Evolutionary conservation across 805 yeast species (phyloP).

Genomic region (Pichia cephalocereana): DNA sequence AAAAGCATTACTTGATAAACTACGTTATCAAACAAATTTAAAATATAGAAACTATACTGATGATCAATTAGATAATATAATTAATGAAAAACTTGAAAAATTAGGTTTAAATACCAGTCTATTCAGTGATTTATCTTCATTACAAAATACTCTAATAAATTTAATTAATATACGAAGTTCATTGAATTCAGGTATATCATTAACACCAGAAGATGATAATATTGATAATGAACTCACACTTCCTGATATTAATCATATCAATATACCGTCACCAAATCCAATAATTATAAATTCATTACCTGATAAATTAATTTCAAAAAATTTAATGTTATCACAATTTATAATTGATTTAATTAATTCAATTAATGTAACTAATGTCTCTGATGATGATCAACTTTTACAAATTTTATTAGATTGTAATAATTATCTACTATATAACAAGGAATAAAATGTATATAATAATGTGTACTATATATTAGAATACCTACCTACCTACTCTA

Average conservation of each 20-base stretch:
- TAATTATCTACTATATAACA: constrained; percentile 1
- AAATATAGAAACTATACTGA: neutral
- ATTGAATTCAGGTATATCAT: no score
- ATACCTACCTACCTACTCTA: neutral
- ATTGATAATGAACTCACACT: no score
- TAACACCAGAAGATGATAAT: no score
- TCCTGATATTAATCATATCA: no score
- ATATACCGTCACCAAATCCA: no score
- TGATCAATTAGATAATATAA: neutral
- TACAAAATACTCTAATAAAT: neutral
- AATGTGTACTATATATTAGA: no score
- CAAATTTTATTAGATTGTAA: constrained; percentile 25
- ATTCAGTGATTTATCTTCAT: neutral
- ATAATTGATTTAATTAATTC: constrained; percentile 27
- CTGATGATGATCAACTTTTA: constrained; percentile 20
- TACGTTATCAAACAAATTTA: no score
- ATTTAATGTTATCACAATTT: constrained; percentile 21
- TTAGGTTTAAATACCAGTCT: neutral
- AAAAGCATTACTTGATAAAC: no score
- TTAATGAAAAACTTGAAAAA: neutral
- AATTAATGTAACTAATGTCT: constrained; percentile 25
- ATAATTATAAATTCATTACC: no score
- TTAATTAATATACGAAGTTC: constrained; percentile 1
- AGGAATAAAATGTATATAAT: neutral
- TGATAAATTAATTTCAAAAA: constrained; percentile 5